A percentile compares a stretch with the other conserved stretches of the same genome.
phyloP scores from a whole-genome alignment of 2,329 filamentous ascomycete species.

The Basipetospora chlamydospora region DNA sequence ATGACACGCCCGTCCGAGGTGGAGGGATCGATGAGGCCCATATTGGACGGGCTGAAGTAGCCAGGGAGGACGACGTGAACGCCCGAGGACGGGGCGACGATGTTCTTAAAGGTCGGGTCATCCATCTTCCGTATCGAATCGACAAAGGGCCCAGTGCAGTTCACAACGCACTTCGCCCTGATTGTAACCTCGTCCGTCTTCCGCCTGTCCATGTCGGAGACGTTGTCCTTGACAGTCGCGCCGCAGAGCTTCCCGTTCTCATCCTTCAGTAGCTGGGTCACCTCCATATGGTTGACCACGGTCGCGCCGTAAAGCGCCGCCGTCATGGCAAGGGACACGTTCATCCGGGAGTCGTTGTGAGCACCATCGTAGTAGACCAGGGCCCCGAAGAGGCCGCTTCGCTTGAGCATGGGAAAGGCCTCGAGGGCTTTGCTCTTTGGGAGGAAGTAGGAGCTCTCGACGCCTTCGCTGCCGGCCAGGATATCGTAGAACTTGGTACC shows the following conservation, averaged over 20 bases:
- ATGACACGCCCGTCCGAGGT: slow-evolving; percentile 83
- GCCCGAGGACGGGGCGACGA: slow-evolving; percentile 73
- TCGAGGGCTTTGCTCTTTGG: slow-evolving; percentile 76
- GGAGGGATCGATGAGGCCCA: slow-evolving; percentile 76
- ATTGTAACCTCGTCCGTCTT: slow-evolving; percentile 46
- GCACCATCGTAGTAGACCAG: slow-evolving; percentile 86
- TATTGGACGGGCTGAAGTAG: slow-evolving; percentile 72
- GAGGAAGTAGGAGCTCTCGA: slow-evolving; percentile 79
- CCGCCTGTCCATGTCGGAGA: slow-evolving; percentile 51
- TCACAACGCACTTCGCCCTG: slow-evolving; percentile 68
- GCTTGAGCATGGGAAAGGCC: slow-evolving; percentile 79
- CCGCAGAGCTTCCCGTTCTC: slow-evolving; percentile 58
- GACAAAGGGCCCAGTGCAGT: slow-evolving; percentile 78
- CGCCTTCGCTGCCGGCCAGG: slow-evolving; percentile 71
- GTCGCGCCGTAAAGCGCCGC: slow-evolving; percentile 77
- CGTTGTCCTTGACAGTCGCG: slow-evolving; percentile 56
- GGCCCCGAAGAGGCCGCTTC: slow-evolving; percentile 62
- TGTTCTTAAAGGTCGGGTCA: slow-evolving; percentile 54
- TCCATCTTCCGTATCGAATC: slow-evolving; percentile 80
- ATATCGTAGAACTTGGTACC: slow-evolving; percentile 76
- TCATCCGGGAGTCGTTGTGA: slow-evolving; percentile 88
- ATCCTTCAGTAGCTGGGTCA: slow-evolving; percentile 64
- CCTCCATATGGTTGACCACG: slow-evolving; percentile 71
- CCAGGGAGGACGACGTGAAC: slow-evolving; percentile 78
- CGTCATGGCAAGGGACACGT: slow-evolving; percentile 76